These are phyloP conservation scores for Echeveria elegans DNA, from an alignment of 164 flowering plant genomes.

Conservation along the genomic window DNA sequence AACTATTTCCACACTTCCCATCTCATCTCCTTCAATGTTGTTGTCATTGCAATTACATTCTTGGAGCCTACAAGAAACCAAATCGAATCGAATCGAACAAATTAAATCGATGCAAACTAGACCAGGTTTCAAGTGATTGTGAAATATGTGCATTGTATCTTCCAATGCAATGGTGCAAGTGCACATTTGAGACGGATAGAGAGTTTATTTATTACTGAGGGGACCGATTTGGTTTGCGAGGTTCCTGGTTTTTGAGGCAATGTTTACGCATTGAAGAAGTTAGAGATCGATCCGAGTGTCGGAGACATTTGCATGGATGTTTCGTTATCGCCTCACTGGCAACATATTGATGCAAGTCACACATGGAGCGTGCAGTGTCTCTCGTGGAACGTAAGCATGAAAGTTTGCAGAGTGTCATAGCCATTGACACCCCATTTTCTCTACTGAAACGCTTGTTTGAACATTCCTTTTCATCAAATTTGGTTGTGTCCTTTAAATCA, in stretches of 20 bases:
- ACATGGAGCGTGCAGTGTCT: slow-evolving; percentile 3
- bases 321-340: slow-evolving; percentile 1
- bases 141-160: background rate
- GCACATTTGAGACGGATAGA: background rate
- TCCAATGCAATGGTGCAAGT: background rate
- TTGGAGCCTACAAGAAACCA: background rate
- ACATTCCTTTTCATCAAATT: background rate
- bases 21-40: background rate
- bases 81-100: background rate
- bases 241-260: background rate
- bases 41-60: background rate
- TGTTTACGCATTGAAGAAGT: background rate
- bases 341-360: background rate
- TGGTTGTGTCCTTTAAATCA: background rate
- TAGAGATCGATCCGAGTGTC: background rate
- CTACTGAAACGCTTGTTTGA: background rate
- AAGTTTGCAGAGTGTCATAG: background rate
- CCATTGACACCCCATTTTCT: background rate
- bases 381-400: background rate
- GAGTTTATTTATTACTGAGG: background rate
- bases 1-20: slow-evolving; percentile 1
- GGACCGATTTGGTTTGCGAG: background rate
- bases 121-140: background rate
- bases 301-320: background rate
- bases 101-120: background rate